Conservation (phyloP, 129 eudicot species). For the Flaveria ramosissima region DNA sequence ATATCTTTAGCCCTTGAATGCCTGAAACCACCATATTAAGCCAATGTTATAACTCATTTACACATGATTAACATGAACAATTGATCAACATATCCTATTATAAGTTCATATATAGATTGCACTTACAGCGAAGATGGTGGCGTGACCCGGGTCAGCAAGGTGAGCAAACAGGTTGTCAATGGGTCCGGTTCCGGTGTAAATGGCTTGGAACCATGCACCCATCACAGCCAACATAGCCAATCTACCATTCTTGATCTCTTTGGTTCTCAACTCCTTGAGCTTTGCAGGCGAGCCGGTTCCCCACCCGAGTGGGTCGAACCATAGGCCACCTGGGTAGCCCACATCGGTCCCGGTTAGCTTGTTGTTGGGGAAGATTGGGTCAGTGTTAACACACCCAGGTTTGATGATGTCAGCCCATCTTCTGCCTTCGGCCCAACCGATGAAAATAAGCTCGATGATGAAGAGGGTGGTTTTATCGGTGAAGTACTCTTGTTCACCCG, state of each 20-base stretch:
- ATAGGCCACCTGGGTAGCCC: slow-evolving; percentile 99
- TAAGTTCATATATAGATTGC: background rate
- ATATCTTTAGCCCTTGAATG: slow-evolving; percentile 55
- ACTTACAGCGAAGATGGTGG: slow-evolving; percentile 97
- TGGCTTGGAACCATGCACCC: slow-evolving; percentile 99
- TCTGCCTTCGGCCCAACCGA: slow-evolving; percentile 99
- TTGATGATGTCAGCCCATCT: slow-evolving; percentile 98
- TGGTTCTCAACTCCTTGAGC: slow-evolving; percentile 87
- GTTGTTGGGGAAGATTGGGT: slow-evolving; percentile 99
- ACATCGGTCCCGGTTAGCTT: slow-evolving; percentile 99
- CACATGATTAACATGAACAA: background rate
- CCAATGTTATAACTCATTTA: background rate
- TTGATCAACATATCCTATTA: too few species aligned
- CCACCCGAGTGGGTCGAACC: slow-evolving; percentile 99
- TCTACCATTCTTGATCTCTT: slow-evolving; percentile 98
- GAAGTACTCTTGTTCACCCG: slow-evolving; percentile 97
- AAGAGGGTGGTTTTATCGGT: slow-evolving; percentile 95
- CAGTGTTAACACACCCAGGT: slow-evolving; percentile 96
- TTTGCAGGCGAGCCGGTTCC: slow-evolving; percentile 82
- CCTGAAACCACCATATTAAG: slow-evolving; percentile 43
- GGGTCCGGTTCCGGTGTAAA: slow-evolving; percentile 96
- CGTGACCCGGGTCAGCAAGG: slow-evolving; percentile 99
- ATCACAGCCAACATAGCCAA: slow-evolving; percentile 98
- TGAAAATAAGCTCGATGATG: slow-evolving; percentile 71
- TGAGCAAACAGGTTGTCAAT: slow-evolving; percentile 97